Evolutionary conservation across 768 basidiomycete genomes (phyloP).

Genomic region (Cantharellus cinnabarinus): DNA sequence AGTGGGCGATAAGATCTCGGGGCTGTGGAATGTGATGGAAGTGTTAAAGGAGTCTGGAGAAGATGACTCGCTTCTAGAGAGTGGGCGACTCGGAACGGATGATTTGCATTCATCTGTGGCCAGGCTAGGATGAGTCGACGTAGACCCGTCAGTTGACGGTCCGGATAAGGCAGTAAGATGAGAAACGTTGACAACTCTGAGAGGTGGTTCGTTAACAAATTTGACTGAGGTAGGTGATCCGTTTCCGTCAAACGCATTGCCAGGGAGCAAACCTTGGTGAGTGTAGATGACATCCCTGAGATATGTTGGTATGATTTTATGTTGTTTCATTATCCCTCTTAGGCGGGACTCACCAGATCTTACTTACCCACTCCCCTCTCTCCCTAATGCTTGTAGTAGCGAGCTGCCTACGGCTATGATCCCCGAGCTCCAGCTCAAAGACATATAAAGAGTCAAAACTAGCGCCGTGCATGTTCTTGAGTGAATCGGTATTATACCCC

Average conservation of each 20-base stretch:
- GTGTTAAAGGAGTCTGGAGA: neutral
- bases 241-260: neutral
- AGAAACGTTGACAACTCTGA: neutral
- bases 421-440: neutral
- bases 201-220: neutral
- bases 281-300: neutral
- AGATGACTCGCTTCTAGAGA: neutral
- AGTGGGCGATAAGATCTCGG: neutral
- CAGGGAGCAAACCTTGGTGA: neutral
- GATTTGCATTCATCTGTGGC: neutral
- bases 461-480: neutral
- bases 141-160: neutral
- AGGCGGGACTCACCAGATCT: neutral
- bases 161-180: neutral
- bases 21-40: neutral
- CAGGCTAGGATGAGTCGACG: no score
- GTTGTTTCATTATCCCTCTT: neutral
- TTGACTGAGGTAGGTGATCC: neutral
- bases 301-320: neutral
- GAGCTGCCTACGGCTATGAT: neutral
- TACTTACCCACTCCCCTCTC: neutral
- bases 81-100: neutral
- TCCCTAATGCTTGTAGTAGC: neutral
- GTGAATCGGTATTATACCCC: neutral
- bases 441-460: neutral